A percentile compares a stretch with the other conserved stretches of the same genome.
phyloP scores from a whole-genome alignment of 768 basidiomycete species.

The Boletus pseudopeckii region DNA sequence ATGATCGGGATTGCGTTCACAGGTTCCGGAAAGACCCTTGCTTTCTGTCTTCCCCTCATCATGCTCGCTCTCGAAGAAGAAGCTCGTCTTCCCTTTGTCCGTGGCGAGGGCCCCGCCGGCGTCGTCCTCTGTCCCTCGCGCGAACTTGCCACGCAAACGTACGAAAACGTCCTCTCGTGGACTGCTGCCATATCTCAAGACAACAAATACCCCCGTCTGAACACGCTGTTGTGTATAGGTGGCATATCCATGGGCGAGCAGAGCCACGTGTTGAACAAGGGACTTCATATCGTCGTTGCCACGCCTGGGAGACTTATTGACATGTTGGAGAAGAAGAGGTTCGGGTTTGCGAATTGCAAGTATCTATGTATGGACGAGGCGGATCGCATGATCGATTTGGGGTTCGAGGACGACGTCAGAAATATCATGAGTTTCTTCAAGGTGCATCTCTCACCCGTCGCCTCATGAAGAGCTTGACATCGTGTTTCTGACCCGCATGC shows the following conservation, averaged over 20 bases:
- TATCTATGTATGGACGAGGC: conserved; percentile 99
- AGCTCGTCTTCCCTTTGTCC: conserved; percentile 79
- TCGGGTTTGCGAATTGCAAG: conserved; percentile 92
- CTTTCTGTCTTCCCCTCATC: conserved; percentile 95
- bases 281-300: conserved; percentile 93
- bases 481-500: conserved; percentile 1
- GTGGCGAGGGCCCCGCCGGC: conserved; percentile 97
- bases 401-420: conserved; percentile 97
- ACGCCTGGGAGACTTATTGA: conserved; percentile 97
- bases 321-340: conserved; percentile 93
- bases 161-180: conserved; percentile 91
- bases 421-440: conserved; percentile 99
- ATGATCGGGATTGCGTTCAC: conserved; percentile 99
- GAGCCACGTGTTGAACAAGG: conserved; percentile 83
- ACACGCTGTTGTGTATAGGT: conserved; percentile 91
- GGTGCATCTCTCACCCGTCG: conserved; percentile 40
- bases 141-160: conserved; percentile 95
- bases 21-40: conserved; percentile 97
- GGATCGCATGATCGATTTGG: conserved; percentile 98
- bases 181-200: conserved; percentile 76
- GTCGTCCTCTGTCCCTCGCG: conserved; percentile 95
- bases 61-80: conserved; percentile 97
- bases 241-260: conserved; percentile 99
- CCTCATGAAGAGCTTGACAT: no score
- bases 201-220: conserved; percentile 78